Evolutionary conservation across 352 stramenopile species (phyloP).

Genomic region (Phytophthora pistaciae): DNA sequence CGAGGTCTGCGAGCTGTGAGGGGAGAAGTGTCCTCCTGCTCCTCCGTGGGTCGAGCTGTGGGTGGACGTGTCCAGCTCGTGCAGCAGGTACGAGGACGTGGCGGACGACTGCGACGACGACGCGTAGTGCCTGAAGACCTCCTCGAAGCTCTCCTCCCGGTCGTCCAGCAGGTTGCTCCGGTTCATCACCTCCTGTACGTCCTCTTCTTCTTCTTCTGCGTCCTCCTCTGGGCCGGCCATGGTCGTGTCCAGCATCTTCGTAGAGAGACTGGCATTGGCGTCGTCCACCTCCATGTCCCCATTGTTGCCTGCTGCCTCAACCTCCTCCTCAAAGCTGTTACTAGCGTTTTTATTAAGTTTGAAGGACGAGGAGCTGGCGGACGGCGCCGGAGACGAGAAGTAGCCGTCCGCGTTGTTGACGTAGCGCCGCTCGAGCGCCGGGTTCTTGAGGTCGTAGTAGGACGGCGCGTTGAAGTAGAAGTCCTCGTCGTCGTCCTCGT

Average conservation of each 20-base stretch:
- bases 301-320: conserved; percentile 8
- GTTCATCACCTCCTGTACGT: conserved; percentile 37
- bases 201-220: conserved; percentile 3
- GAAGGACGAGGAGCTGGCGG: neutral
- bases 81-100: conserved; percentile 52
- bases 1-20: conserved; percentile 37
- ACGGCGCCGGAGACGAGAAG: conserved; percentile 56
- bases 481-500: conserved; percentile 52
- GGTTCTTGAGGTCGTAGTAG: conserved; percentile 88
- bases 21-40: conserved; percentile 27
- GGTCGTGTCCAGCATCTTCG: conserved; percentile 54
- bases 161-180: conserved; percentile 49
- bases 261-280: conserved; percentile 20
- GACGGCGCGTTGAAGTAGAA: conserved; percentile 83
- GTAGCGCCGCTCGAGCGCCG: conserved; percentile 73
- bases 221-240: conserved; percentile 35
- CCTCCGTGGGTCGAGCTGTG: conserved; percentile 33
- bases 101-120: conserved; percentile 61
- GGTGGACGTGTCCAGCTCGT: conserved; percentile 49
- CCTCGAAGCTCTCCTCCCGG: conserved; percentile 57
- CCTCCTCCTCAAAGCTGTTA: no score
- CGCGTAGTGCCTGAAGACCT: conserved; percentile 66
- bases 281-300: conserved; percentile 56
- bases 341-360: neutral
- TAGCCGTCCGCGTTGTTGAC: conserved; percentile 90